phyloP scores from a whole-genome alignment of 2,329 filamentous ascomycete genomes.

The Arthrobotrys entomopaga region DNA sequence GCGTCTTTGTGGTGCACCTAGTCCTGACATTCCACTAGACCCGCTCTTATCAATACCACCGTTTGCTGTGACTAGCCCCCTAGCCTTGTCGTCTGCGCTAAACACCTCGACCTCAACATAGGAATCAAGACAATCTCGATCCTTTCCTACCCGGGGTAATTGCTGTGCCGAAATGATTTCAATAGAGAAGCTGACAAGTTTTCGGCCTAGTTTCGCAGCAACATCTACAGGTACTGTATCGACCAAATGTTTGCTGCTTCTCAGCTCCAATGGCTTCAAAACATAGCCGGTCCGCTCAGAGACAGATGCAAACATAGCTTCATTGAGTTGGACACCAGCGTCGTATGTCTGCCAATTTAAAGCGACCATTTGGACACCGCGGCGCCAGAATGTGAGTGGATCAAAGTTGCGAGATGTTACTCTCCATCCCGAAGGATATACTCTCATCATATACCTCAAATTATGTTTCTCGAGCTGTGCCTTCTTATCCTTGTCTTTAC shows the following conservation, averaged over 20 bases:
- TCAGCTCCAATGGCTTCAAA: slow-evolving; percentile 86
- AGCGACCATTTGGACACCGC: slow-evolving; percentile 96
- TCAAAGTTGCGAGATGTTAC: slow-evolving; percentile 93
- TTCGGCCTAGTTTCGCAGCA: slow-evolving; percentile 73
- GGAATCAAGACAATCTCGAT: slow-evolving; percentile 78
- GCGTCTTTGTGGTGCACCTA: slow-evolving; percentile 77
- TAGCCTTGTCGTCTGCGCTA: slow-evolving; percentile 89
- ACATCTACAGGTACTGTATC: slow-evolving; percentile 66
- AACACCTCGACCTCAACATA: slow-evolving; percentile 96
- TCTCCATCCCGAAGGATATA: slow-evolving; percentile 86
- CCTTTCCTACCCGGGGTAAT: slow-evolving; percentile 73
- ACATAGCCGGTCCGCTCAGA: slow-evolving; percentile 90
- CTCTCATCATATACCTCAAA: slow-evolving; percentile 87
- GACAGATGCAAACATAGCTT: slow-evolving; percentile 95
- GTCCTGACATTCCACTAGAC: slow-evolving; percentile 69
- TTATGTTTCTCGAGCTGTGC: slow-evolving; percentile 87
- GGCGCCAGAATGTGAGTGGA: slow-evolving; percentile 90
- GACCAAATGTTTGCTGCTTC: slow-evolving; percentile 73
- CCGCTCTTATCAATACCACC: slow-evolving; percentile 73
- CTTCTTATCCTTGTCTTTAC: slow-evolving; percentile 79
- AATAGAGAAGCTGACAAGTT: slow-evolving; percentile 84
- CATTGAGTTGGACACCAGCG: slow-evolving; percentile 92
- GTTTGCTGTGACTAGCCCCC: slow-evolving; percentile 74
- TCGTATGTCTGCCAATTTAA: slow-evolving; percentile 99
- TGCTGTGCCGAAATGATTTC: slow-evolving; percentile 94